Evolutionary conservation across 306 rosid genomes (phyloP).

Genomic region (Styphnolobium japonicum): DNA sequence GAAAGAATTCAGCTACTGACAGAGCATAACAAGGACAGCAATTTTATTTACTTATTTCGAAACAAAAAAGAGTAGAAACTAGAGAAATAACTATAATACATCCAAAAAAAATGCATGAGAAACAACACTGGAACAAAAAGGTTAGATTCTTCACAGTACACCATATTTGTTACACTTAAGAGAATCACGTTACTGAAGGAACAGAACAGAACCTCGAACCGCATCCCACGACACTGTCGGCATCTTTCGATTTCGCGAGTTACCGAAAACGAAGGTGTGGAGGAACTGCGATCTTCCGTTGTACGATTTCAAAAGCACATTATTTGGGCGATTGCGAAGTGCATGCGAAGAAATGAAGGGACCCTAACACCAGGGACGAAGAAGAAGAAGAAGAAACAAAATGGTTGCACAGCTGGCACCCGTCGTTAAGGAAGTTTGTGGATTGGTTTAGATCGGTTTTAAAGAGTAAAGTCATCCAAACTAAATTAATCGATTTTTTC

Average conservation of each 20-base stretch:
- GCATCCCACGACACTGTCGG: neutral
- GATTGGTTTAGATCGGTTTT: too few relatives aligned
- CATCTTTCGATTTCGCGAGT: neutral
- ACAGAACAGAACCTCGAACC: neutral
- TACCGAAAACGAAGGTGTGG: neutral
- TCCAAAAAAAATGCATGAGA: neutral
- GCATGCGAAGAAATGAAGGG: neutral
- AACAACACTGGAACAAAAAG: neutral
- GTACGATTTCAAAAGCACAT: neutral
- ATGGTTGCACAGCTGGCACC: conserved; percentile 36
- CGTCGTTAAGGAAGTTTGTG: too few relatives aligned
- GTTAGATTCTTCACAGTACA: too few relatives aligned
- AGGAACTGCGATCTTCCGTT: neutral
- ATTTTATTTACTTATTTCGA: neutral
- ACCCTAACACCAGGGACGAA: neutral
- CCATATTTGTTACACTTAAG: too few relatives aligned
- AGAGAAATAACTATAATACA: neutral
- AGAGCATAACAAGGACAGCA: neutral
- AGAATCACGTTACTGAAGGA: too few relatives aligned
- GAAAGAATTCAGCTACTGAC: neutral
- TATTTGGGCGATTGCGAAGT: neutral
- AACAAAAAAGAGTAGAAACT: neutral
- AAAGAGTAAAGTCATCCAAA: too few relatives aligned
- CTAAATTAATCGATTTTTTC: too few relatives aligned
- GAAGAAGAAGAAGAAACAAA: neutral